Conservation (phyloP, 164 flowering plant species). For the Saururus chinensis region DNA sequence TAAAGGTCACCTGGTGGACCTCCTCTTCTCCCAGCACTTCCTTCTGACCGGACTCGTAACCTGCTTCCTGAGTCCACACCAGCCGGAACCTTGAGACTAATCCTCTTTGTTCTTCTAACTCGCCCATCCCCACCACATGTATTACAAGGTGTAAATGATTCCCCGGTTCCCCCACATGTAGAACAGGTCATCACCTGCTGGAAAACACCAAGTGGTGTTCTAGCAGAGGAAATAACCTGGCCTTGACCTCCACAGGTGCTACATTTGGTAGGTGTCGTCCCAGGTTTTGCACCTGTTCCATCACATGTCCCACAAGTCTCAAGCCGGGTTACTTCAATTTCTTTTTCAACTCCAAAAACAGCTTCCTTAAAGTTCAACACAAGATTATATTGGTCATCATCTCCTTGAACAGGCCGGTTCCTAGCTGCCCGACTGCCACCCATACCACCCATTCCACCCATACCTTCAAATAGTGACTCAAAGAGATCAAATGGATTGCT, state of each 20-base stretch:
- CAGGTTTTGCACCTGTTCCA: constrained; percentile 91
- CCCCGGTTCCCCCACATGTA: constrained; percentile 75
- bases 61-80: constrained; percentile 92
- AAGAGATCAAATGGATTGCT: constrained; percentile 87
- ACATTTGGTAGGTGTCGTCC: constrained; percentile 61
- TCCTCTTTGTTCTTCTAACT: constrained; percentile 71
- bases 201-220: constrained; percentile 87
- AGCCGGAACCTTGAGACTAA: constrained; percentile 86
- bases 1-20: constrained; percentile 88
- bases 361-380: constrained; percentile 80
- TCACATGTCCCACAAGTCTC: constrained; percentile 81
- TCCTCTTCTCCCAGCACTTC: constrained; percentile 79
- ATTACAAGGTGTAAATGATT: constrained; percentile 63
- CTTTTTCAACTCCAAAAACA: constrained; percentile 85
- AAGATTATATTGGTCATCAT: constrained; percentile 69
- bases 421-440: constrained; percentile 51
- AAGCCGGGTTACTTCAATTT: constrained; percentile 74
- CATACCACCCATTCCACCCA: constrained; percentile 70
- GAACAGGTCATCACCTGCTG: constrained; percentile 90
- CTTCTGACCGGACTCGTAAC: constrained; percentile 76
- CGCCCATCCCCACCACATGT: constrained; percentile 88
- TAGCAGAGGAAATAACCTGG: constrained; percentile 68
- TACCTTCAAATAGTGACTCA: constrained; percentile 72
- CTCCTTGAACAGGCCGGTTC: constrained; percentile 67
- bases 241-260: constrained; percentile 92